Evolutionary conservation across 345 rosid genomes (phyloP), one percentile per base, ranked within the genome.

Genomic region (Nasturtium officinale): DNA sequence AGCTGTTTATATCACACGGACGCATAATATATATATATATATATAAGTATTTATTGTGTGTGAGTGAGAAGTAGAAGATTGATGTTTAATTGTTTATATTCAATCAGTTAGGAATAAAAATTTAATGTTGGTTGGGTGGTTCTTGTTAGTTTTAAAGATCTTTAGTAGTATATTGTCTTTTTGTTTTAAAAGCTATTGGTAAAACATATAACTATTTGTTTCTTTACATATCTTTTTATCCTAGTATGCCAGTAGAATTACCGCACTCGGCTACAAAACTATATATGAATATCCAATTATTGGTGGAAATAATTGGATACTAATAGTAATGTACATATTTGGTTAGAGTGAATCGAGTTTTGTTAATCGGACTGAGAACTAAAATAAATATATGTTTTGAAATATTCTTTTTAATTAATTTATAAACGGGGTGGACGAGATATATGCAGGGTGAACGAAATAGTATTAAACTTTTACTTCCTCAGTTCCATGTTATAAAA

Each of bases 1-100:
- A 77, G 76, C 80, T 77, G 76, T 70, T 70, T 37, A 48, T 25
- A 45, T 63, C 76, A 70, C 76, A 70, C 80, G 76, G 75, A 54
- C 33, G 43, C 20, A 35, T 45, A 54, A 46, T 46, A 30, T 13
- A 40, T 40, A 42, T 51, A 65, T 46, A 46, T 46, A 30, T 13
- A 40, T 40, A 42, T 51, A 65, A 35, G 18, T 57, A 57, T 38
- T 65, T 42, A 52, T 23, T 64, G 73, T 50, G 55, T 77, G 61
- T 50, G 29, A 61, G 57, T 52, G 57, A 61, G 57, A 61, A 67
- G 65, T 25, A 65, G 66, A 53, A 6, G 57, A 52, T 42, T 75
- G 64, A 52, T 23, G 25, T 23, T 16, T 67, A 52, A 58, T 42
- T 23, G 25, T 23, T 16, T 67, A 52, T 61, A 61, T 68, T 67